Base-by-base conservation (phyloP, 2,329 filamentous ascomycete genomes). In the Aspergillus felis region DNA sequence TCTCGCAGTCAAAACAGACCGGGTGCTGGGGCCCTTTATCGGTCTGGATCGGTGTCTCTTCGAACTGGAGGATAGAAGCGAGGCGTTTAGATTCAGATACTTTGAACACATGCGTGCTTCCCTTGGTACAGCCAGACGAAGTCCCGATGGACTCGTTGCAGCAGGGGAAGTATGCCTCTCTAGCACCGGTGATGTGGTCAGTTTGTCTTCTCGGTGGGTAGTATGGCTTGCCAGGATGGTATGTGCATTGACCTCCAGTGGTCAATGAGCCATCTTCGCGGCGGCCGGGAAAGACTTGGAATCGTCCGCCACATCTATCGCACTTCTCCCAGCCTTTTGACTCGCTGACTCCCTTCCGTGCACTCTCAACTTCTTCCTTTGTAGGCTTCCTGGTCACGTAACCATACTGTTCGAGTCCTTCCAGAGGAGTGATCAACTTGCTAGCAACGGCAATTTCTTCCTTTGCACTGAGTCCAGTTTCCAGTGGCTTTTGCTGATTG, bases 1-100 rank as follows among this genome's bases (percentile, higher is more conserved):
- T 99, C 71, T 99, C 94, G 68, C 94, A 97, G 72, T 99, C 94
- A 67, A 99, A 93, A 62, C 87, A 89, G 10, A 97, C 86, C 38
- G 84, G 83, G 1, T 61, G 65, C 29, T 65, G 66, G 24, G 56
- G 60, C 42, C 61, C 66, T 59, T 72, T 68, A 12, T 63, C 61
- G 47, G 65, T 62, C 28, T 78, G 74, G 28, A 51, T 42, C 0
- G 92, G 92, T 0, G 94, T 97, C 60, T 84, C 76, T 56, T 85
- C 82, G 71, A 95, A 99, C 53, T 93, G 92, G 66, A 95, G 81
- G 3, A 93, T 77, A 0, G 87, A 78, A 0, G 92, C 91, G 27
- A 99, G 80, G 24, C 92, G 82, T 62, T 90, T 91, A 1, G 85
- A 78, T 57, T 92, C 87, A 0, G 83, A 86, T 9, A 89, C 84